Percentiles rank a stretch among this genome's conserved stretches.
Conservation (phyloP, 2,329 filamentous ascomycete species). For the Harringtonia aguacate region DNA sequence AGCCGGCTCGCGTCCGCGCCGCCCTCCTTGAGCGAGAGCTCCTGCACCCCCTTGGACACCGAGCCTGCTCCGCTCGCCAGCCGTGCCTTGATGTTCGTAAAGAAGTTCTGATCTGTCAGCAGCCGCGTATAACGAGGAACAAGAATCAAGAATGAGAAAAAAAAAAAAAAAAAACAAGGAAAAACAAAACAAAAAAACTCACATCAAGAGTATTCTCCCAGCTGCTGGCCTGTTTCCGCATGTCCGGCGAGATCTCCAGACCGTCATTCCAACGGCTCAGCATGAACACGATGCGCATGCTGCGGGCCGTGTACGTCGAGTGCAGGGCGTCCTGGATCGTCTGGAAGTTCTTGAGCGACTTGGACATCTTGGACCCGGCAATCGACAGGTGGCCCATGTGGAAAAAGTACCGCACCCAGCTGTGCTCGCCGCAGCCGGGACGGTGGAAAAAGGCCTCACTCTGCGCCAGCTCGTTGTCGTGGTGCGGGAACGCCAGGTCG, state of each 20-base stretch:
- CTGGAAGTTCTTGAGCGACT: constrained; percentile 63
- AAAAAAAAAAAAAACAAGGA: neutral
- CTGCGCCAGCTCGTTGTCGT: constrained; percentile 61
- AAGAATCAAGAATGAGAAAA: neutral
- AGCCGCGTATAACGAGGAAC: neutral
- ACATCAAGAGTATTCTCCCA: constrained; percentile 38
- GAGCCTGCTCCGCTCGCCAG: constrained; percentile 4
- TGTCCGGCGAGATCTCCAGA: constrained; percentile 58
- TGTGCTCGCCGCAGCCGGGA: constrained; percentile 18
- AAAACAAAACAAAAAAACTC: neutral
- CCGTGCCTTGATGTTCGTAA: constrained; percentile 12
- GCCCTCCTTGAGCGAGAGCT: constrained; percentile 6
- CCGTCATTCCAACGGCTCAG: constrained; percentile 59
- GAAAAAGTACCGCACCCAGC: constrained; percentile 65
- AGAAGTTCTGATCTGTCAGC: constrained; percentile 10
- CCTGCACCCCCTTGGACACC: constrained; percentile 3
- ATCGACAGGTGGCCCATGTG: constrained; percentile 52
- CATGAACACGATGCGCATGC: constrained; percentile 57
- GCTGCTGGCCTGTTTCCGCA: constrained; percentile 44
- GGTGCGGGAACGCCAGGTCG: constrained; percentile 37
- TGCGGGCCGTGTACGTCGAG: constrained; percentile 52
- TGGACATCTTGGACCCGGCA: constrained; percentile 57
- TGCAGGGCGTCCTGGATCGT: constrained; percentile 56
- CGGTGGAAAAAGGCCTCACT: constrained; percentile 56
- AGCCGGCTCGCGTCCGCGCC: neutral